phyloP scores from a whole-genome alignment of 345 rosid species.

The Crucihimalaya himalaica region DNA sequence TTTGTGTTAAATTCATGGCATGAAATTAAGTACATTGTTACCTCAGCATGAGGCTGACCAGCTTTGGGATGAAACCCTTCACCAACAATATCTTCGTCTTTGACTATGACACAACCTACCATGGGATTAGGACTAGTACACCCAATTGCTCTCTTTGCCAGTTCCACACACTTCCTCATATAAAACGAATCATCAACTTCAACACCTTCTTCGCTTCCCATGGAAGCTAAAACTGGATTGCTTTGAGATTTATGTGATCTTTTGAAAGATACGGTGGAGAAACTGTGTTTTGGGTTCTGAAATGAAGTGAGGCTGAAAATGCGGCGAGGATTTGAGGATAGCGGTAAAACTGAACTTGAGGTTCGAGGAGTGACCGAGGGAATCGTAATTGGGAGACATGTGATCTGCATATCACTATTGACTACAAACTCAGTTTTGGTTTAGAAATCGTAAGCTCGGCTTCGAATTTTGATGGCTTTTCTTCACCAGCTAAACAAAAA shows the following conservation, averaged over 20 bases:
- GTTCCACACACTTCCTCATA: slow-evolving; percentile 73
- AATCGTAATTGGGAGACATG: slow-evolving; percentile 9
- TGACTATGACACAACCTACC: slow-evolving; percentile 94
- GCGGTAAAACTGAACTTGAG: neutral
- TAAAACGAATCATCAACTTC: slow-evolving; percentile 58
- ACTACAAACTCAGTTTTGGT: neutral
- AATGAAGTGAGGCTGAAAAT: neutral
- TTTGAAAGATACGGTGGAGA: slow-evolving; percentile 6
- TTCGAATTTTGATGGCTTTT: slow-evolving; percentile 3
- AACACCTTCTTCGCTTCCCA: slow-evolving; percentile 40
- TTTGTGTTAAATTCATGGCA: neutral
- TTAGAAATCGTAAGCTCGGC: neutral
- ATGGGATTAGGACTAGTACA: slow-evolving; percentile 91
- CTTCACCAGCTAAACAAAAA: slow-evolving; percentile 9
- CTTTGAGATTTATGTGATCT: slow-evolving; percentile 33
- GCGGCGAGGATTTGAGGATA: slow-evolving; percentile 27
- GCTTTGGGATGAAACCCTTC: slow-evolving; percentile 98
- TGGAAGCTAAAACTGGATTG: slow-evolving; percentile 22
- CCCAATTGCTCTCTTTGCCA: slow-evolving; percentile 79
- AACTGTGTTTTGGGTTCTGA: neutral
- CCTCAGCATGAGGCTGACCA: slow-evolving; percentile 98
- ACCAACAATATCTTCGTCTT: slow-evolving; percentile 82
- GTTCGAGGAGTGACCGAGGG: slow-evolving; percentile 16
- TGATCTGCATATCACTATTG: slow-evolving; percentile 36
- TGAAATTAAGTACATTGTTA: slow-evolving; percentile 28